A percentile compares a stretch with the other conserved stretches of the same genome.
Evolutionary conservation across 2,329 filamentous ascomycete species (phyloP).

Genomic region (Pseudogymnoascus sp.): DNA sequence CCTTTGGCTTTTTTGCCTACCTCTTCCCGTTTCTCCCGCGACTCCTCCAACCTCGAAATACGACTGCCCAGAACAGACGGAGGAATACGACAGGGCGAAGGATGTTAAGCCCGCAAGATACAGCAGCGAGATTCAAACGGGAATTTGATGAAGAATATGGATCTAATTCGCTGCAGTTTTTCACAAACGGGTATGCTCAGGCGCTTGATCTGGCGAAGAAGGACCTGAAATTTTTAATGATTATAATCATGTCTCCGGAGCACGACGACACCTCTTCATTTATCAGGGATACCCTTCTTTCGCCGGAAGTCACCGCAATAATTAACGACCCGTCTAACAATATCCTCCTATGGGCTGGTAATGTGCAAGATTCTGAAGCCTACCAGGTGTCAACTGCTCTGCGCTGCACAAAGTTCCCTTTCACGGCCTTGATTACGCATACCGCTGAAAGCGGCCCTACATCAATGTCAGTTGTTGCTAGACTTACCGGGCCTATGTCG

Average conservation of each 20-base stretch:
- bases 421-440: slow-evolving; percentile 75
- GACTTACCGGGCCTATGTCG: slow-evolving; percentile 64
- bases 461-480: slow-evolving; percentile 82
- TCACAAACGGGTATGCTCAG: slow-evolving; percentile 84
- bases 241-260: slow-evolving; percentile 81
- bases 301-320: slow-evolving; percentile 63
- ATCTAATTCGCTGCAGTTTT: slow-evolving; percentile 60
- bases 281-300: slow-evolving; percentile 71
- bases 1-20: slow-evolving; percentile 66
- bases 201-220: slow-evolving; percentile 83
- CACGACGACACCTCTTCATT: slow-evolving; percentile 86
- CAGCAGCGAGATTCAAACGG: slow-evolving; percentile 76
- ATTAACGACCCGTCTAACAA: slow-evolving; percentile 68
- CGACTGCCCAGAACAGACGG: slow-evolving; percentile 46
- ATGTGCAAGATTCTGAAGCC: slow-evolving; percentile 84
- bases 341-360: slow-evolving; percentile 85
- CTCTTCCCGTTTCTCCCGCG: slow-evolving; percentile 74
- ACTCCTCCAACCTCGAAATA: slow-evolving; percentile 44
- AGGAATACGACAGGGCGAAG: slow-evolving; percentile 61
- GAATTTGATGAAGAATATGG: slow-evolving; percentile 96
- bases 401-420: slow-evolving; percentile 86
- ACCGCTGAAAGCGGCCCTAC: slow-evolving; percentile 77
- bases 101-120: slow-evolving; percentile 75
- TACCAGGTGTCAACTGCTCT: slow-evolving; percentile 87
- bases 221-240: slow-evolving; percentile 84